Conservation (phyloP, 169 alveolate genomes). For the Cryptosporidium muris region DNA sequence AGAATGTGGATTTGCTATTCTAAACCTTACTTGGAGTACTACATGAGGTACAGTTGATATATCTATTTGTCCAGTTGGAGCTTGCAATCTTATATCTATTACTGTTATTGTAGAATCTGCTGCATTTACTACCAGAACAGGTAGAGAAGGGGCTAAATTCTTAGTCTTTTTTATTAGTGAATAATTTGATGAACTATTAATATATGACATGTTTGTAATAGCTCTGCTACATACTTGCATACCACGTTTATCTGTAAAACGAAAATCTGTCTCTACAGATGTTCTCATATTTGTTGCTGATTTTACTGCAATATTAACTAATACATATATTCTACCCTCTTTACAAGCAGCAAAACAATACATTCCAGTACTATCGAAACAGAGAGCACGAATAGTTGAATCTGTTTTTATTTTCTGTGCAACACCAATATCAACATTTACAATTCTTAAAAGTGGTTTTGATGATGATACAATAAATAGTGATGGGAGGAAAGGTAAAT, state of each 20-base stretch:
- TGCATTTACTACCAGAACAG: conserved; percentile 84
- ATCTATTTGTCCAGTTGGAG: conserved; percentile 69
- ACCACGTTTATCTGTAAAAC: conserved; percentile 49
- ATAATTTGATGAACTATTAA: conserved; percentile 74
- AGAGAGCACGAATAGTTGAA: conserved; percentile 82
- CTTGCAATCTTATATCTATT: conserved; percentile 55
- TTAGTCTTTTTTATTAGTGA: conserved; percentile 39
- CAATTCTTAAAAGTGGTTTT: conserved; percentile 82
- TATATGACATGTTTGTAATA: conserved; percentile 81
- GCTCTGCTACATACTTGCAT: conserved; percentile 81
- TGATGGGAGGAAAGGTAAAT: conserved; percentile 83
- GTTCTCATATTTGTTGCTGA: conserved; percentile 73
- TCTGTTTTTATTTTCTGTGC: conserved; percentile 83
- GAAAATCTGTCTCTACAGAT: conserved; percentile 74
- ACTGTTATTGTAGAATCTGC: conserved; percentile 14
- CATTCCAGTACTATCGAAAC: conserved; percentile 83
- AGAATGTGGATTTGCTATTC: conserved; percentile 32
- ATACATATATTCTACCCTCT: conserved; percentile 80
- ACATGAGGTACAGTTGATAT: conserved; percentile 68
- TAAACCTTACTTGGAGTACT: conserved; percentile 40
- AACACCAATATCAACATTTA: conserved; percentile 82
- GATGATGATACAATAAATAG: conserved; percentile 81
- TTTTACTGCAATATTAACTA: conserved; percentile 45
- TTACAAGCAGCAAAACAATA: conserved; percentile 85
- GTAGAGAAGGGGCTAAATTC: conserved; percentile 73